Evolutionary conservation across 2,329 filamentous ascomycete genomes (phyloP).

Genomic region (Pyrenophora seminiperda): DNA sequence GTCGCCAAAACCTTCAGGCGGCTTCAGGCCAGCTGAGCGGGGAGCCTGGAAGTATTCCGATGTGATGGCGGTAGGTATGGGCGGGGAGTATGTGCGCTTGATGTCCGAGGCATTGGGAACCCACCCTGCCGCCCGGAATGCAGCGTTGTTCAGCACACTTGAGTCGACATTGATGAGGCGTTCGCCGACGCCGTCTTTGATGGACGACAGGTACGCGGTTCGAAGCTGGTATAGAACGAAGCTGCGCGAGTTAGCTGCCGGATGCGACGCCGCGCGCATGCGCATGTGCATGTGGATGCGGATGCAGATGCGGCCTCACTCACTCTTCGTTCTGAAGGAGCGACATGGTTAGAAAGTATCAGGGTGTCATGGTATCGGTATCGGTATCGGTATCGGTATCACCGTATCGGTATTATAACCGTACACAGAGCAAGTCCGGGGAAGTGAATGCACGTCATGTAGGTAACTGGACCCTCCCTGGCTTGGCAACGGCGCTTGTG

Average conservation of each 20-base stretch:
- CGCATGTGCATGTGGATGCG: no score
- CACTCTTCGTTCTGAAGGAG: conserved; percentile 55
- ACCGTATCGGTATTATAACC: conserved; percentile 28
- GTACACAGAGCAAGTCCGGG: no score
- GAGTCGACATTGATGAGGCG: conserved; percentile 82
- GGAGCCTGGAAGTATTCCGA: conserved; percentile 83
- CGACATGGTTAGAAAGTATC: conserved; percentile 45
- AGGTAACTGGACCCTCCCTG: conserved; percentile 27
- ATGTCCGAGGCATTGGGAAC: conserved; percentile 73
- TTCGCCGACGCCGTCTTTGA: conserved; percentile 84
- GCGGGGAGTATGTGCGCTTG: conserved; percentile 83
- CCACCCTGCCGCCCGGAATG: conserved; percentile 85
- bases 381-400: conserved; percentile 23
- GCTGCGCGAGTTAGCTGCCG: conserved; percentile 53
- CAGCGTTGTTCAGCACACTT: conserved; percentile 75
- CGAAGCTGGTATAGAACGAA: conserved; percentile 83
- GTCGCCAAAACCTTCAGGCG: conserved; percentile 64
- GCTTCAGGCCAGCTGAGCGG: conserved; percentile 61
- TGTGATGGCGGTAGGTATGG: conserved; percentile 80
- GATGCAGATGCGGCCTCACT: conserved; percentile 45
- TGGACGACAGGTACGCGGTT: conserved; percentile 77
- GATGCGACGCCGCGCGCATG: conserved; percentile 5
- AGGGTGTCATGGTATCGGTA: conserved; percentile 25
- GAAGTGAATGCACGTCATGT: conserved; percentile 11
- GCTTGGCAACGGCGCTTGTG: conserved; percentile 27